Percentiles rank a stretch among this genome's conserved stretches.
Conservation (phyloP, 2,329 filamentous ascomycete species). For the Dactylellina cionopaga region DNA sequence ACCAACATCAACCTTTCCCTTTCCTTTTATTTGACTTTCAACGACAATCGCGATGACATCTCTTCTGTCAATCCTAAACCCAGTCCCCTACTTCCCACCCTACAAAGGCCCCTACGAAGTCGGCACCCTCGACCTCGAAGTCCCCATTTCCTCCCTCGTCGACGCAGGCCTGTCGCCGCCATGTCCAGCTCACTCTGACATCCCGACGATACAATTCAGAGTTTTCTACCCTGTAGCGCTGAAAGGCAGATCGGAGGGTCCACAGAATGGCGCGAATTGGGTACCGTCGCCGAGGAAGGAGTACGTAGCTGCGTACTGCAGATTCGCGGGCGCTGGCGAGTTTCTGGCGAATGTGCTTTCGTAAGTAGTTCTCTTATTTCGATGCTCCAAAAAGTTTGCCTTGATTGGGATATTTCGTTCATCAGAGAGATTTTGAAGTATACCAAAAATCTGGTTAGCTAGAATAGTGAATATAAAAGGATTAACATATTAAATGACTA, state of each 20-base stretch:
- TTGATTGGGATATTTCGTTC: neutral
- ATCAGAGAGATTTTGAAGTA: too few species aligned
- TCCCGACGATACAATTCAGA: slow-evolving; percentile 76
- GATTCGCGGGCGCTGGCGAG: slow-evolving; percentile 75
- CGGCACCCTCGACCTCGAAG: slow-evolving; percentile 81
- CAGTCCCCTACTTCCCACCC: slow-evolving; percentile 72
- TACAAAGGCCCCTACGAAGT: slow-evolving; percentile 83
- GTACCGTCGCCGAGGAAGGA: slow-evolving; percentile 80
- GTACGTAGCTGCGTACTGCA: slow-evolving; percentile 78
- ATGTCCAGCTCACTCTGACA: slow-evolving; percentile 62
- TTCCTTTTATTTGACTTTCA: neutral
- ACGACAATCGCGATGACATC: slow-evolving; percentile 29
- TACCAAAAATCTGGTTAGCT: too few species aligned
- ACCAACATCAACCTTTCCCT: neutral
- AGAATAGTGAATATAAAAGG: too few species aligned
- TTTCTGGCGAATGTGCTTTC: slow-evolving; percentile 68
- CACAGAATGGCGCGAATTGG: slow-evolving; percentile 70
- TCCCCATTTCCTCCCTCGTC: slow-evolving; percentile 68
- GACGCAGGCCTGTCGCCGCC: slow-evolving; percentile 29
- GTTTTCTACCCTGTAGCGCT: slow-evolving; percentile 75
- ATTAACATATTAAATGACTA: too few species aligned
- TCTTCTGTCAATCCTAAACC: slow-evolving; percentile 26
- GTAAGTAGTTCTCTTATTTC: slow-evolving; percentile 16
- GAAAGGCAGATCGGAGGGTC: slow-evolving; percentile 13
- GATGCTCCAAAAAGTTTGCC: neutral